Conservation (phyloP, 2,329 filamentous ascomycete species). For the Blastomyces gilchristii region DNA sequence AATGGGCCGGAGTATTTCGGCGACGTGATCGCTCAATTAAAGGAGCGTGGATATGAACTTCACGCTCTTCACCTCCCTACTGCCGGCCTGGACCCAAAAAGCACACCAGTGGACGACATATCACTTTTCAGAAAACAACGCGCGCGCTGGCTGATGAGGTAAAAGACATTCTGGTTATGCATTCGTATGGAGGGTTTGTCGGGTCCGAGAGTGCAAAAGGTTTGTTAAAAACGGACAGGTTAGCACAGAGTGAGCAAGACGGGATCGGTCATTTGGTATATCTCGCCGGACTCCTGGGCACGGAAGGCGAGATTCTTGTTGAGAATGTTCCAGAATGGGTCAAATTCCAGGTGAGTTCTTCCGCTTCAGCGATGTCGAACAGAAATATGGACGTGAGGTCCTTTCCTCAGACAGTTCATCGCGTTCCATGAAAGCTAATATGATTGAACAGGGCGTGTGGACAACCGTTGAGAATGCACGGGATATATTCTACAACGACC, state of each 20-base stretch:
- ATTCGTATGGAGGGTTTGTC: slow-evolving; percentile 30
- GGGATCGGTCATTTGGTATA: slow-evolving; percentile 25
- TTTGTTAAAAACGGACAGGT: slow-evolving; percentile 20
- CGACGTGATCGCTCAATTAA: slow-evolving; percentile 21
- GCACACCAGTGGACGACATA: slow-evolving; percentile 26
- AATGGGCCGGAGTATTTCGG: slow-evolving; percentile 23
- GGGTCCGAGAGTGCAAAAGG: slow-evolving; percentile 23
- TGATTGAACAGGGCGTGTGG: background rate
- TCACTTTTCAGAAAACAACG: slow-evolving; percentile 19
- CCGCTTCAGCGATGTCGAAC: background rate
- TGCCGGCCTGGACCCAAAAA: slow-evolving; percentile 19
- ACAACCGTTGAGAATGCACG: background rate
- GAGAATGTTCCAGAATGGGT: slow-evolving; percentile 1
- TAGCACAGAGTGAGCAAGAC: slow-evolving; percentile 22
- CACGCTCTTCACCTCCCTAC: slow-evolving; percentile 23
- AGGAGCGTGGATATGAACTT: slow-evolving; percentile 24
- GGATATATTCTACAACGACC: slow-evolving; percentile 24
- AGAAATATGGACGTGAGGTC: background rate
- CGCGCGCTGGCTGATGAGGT: slow-evolving; percentile 22
- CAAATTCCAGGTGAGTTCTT: background rate
- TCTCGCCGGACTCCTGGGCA: slow-evolving; percentile 1
- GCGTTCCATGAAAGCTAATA: background rate
- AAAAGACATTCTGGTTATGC: slow-evolving; percentile 26
- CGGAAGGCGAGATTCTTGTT: background rate
- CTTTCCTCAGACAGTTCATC: background rate